A percentile compares a stretch with the other conserved stretches of the same genome.
phyloP scores from a whole-genome alignment of 2,329 filamentous ascomycete species.

The Cladophialophora chaetospira region DNA sequence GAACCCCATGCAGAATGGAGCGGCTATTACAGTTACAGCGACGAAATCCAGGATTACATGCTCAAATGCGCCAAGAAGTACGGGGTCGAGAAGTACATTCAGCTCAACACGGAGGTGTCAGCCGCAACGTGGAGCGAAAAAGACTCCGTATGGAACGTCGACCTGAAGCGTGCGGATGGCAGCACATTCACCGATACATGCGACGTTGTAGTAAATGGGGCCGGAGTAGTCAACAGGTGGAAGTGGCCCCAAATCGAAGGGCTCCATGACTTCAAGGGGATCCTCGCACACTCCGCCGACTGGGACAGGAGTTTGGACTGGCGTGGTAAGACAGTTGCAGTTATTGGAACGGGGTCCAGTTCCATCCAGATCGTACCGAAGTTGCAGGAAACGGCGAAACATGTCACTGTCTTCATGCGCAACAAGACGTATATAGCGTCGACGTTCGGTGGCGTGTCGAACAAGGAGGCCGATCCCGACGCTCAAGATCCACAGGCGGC shows the following conservation, averaged over 20 bases:
- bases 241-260: slow-evolving; percentile 45
- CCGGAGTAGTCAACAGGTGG: slow-evolving; percentile 32
- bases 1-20: slow-evolving; percentile 33
- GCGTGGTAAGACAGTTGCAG: slow-evolving; percentile 26
- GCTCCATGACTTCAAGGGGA: slow-evolving; percentile 40
- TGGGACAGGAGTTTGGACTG: slow-evolving; percentile 39
- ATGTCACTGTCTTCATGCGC: slow-evolving; percentile 39
- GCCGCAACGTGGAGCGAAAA: slow-evolving; percentile 20
- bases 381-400: slow-evolving; percentile 34
- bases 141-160: slow-evolving; percentile 14
- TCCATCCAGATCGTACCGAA: slow-evolving; percentile 38
- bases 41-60: slow-evolving; percentile 37
- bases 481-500: slow-evolving; percentile 26
- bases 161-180: slow-evolving; percentile 24
- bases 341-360: slow-evolving; percentile 19
- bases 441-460: slow-evolving; percentile 26
- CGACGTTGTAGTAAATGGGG: slow-evolving; percentile 27
- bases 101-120: slow-evolving; percentile 19
- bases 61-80: slow-evolving; percentile 32
- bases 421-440: slow-evolving; percentile 37
- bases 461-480: slow-evolving; percentile 31
- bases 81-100: slow-evolving; percentile 18
- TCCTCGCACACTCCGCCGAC: slow-evolving; percentile 38
- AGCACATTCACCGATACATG: slow-evolving; percentile 25
- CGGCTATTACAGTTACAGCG: slow-evolving; percentile 32